phyloP scores from a whole-genome alignment of 805 yeast species.

The Myxozyma neotropica region DNA sequence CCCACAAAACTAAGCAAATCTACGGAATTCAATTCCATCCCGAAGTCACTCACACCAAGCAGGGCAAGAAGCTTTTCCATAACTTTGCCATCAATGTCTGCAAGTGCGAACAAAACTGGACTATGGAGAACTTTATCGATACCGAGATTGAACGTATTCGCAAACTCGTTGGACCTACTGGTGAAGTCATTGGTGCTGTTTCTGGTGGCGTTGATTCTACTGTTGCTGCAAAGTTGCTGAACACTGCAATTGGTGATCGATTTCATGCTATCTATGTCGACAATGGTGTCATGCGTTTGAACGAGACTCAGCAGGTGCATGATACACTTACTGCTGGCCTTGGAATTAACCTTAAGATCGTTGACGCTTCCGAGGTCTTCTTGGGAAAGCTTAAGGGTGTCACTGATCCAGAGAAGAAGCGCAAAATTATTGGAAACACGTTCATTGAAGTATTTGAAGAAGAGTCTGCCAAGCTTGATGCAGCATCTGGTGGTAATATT shows the following conservation, averaged over 20 bases:
- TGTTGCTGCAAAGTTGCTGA: conserved; percentile 97
- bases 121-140: conserved; percentile 96
- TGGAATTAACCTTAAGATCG: conserved; percentile 91
- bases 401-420: conserved; percentile 98
- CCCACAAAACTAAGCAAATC: conserved; percentile 69
- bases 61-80: conserved; percentile 83
- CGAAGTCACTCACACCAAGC: conserved; percentile 93
- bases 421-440: conserved; percentile 97
- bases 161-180: conserved; percentile 91
- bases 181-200: conserved; percentile 99
- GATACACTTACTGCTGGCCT: conserved; percentile 88
- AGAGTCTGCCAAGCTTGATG: conserved; percentile 89
- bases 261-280: conserved; percentile 98
- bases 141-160: conserved; percentile 94
- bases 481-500: conserved; percentile 84
- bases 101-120: conserved; percentile 87
- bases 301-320: conserved; percentile 88
- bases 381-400: conserved; percentile 85
- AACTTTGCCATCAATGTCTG: conserved; percentile 94
- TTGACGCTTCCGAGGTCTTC: conserved; percentile 92
- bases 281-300: conserved; percentile 94
- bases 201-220: conserved; percentile 99
- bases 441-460: conserved; percentile 96
- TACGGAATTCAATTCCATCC: conserved; percentile 99
- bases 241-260: conserved; percentile 97